These are phyloP conservation scores for Alnus glutinosa DNA, from an alignment of 306 rosid species.

Conservation along the genomic window DNA sequence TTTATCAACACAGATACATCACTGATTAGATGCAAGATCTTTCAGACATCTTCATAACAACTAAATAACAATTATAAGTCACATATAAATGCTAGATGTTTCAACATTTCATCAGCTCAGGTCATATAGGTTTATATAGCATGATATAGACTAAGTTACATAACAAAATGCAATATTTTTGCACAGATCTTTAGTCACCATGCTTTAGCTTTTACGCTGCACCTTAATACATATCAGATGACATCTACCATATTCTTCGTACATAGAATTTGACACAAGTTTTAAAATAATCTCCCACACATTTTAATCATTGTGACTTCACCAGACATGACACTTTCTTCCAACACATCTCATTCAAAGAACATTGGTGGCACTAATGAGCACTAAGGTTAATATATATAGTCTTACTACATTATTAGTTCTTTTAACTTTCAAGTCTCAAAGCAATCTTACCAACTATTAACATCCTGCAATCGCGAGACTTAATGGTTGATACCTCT, in stretches of 20 bases:
- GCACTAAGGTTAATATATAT: conserved; percentile 67
- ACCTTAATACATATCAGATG: conserved; percentile 33
- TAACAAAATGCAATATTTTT: conserved; percentile 13
- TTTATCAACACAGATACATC: conserved; percentile 1
- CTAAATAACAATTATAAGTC: conserved; percentile 1
- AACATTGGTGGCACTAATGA: conserved; percentile 59
- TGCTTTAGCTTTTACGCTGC: conserved; percentile 21
- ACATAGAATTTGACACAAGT: conserved; percentile 34
- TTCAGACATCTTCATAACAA: neutral
- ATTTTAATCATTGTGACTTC: conserved; percentile 40
- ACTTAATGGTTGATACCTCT: conserved; percentile 88
- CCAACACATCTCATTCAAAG: conserved; percentile 66
- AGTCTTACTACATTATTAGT: conserved; percentile 69
- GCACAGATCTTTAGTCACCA: conserved; percentile 26
- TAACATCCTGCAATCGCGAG: conserved; percentile 88
- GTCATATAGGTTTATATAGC: conserved; percentile 6
- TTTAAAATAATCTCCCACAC: conserved; percentile 31
- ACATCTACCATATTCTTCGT: conserved; percentile 37
- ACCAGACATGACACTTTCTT: conserved; percentile 48
- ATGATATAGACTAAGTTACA: conserved; percentile 13
- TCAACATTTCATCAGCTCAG: conserved; percentile 27
- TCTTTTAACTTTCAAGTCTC: conserved; percentile 69
- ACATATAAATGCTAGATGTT: conserved; percentile 18
- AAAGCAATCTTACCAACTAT: conserved; percentile 99
- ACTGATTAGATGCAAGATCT: too few species aligned